Evolutionary conservation across 257 asterid genomes (phyloP), one percentile per base, ranked within the genome.

Genomic region (Salvia rosmarinus): DNA sequence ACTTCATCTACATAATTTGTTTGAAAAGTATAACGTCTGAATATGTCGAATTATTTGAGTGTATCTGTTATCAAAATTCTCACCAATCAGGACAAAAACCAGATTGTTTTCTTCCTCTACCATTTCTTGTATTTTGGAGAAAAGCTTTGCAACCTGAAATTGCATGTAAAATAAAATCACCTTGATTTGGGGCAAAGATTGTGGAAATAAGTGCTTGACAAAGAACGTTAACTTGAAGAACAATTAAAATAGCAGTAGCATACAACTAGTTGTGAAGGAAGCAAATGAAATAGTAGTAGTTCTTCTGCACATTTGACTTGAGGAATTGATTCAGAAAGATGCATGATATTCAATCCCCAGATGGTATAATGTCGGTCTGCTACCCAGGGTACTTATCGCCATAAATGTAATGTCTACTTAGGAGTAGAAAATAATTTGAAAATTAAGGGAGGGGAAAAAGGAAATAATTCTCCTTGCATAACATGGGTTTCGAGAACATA

Each of bases 21-120:
- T 68, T 46, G 16, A n/a, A 49, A 46, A 76, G 20, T 55, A 25
- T 68, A 49, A 68, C 70, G 55, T 30, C 68, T 50, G 57, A 35
- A 35, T 55, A 35, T 56, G 71, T 34, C 69, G 49, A 65, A 49
- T 51, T 59, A 69, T 43, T 47, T 46, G 61, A 43, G 21, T 57
- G 44, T 23, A 30, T 34, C 37, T 42, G 70, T 51, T 66, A 74
- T 37, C 57, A 64, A 72, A 73, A 74, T 77, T 70, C 96, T 91
- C 85, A 95, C 99, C 98, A 76, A 95, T 95, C 89, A 95, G 81
- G 83, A 91, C 98, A 83, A 95, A 95, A 59, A 90, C 95, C 77
- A 92, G 83, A 82, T 77, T 88, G 88, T 79, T 84, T 80, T 92
- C 98, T 78, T 92, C 98, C 83, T 92, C 98, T 54, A 92, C 95